Conservation (phyloP, 148 eudicot species). For the Cornus suecica region DNA sequence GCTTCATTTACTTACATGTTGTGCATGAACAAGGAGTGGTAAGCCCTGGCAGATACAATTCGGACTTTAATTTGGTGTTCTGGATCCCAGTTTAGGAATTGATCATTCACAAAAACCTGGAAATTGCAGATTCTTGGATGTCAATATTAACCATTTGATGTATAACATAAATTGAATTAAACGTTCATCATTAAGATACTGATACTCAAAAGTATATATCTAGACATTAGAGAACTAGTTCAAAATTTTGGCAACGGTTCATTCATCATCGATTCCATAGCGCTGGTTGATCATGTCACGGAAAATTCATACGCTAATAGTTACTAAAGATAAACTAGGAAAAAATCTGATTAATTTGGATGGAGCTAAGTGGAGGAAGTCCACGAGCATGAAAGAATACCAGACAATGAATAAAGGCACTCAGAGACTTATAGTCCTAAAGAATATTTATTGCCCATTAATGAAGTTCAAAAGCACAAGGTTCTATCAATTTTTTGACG, state of each 20-base stretch:
- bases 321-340: no score
- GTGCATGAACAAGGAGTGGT: slow-evolving; percentile 95
- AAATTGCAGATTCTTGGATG: neutral
- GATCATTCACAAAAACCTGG: slow-evolving; percentile 92
- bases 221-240: neutral
- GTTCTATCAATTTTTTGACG: no score
- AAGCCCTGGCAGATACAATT: slow-evolving; percentile 90
- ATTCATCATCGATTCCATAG: neutral
- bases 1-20: slow-evolving; percentile 61
- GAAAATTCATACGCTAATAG: neutral
- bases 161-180: neutral
- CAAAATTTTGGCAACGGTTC: neutral
- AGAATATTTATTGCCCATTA: no score
- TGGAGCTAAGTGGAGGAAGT: neutral
- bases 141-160: neutral
- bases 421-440: no score
- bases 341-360: neutral
- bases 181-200: no score
- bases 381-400: neutral
- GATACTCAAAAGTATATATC: no score
- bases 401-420: neutral
- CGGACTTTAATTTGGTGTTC: slow-evolving; percentile 77
- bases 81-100: slow-evolving; percentile 90
- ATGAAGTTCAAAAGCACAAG: no score
- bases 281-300: neutral